Evolutionary conservation across 169 alveolate species (phyloP), one percentile per base, ranked within the genome.

Genomic region (Cryptosporidium parvum): DNA sequence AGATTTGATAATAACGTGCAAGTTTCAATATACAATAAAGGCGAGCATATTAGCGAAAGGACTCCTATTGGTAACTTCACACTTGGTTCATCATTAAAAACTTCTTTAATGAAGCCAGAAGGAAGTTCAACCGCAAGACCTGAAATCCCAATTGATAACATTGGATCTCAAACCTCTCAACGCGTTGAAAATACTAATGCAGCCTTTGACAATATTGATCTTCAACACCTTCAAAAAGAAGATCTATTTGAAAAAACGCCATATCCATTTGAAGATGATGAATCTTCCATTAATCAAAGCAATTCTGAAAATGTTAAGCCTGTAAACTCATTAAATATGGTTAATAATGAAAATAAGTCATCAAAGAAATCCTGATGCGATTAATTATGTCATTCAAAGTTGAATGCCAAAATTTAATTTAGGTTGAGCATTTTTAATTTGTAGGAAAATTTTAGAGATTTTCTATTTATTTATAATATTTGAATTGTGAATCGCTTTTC

Each of bases 171-270:
- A 75, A 31, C 71, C 48, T 2, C 31, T 33, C 0, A 12, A 31
- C 2, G 21, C 14, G 35, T 21, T 10, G 62, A 12, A 23, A 3
- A 48, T 29, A 29, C 0, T 8, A 59, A 39, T 2, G 7, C 70
- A 23, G 10, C 16, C 16, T 2, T 37, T 5, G 69, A 61, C 21
- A 0, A 3, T 18, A 33, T 56, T 29, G 85, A 72, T 29, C 7
- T 21, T 48, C 18, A 56, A 14, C 3, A 21, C 2, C 9, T 35
- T 33, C 69, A 72, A 18, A 69, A 6, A 7, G 85, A 72, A 52
- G 70, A 56, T 51, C 21, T 80, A 23, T 80, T 80, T 16, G 75
- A 37, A 7, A 65, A 80, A 44, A 80, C 89, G 3, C 89, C 89
- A 26, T 80, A 80, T 29, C 89, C 89, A 48, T n/a, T 45, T 16